Evolutionary conservation across 805 yeast species (phyloP).

Genomic region (Sugiyamaella qingdaonensis): DNA sequence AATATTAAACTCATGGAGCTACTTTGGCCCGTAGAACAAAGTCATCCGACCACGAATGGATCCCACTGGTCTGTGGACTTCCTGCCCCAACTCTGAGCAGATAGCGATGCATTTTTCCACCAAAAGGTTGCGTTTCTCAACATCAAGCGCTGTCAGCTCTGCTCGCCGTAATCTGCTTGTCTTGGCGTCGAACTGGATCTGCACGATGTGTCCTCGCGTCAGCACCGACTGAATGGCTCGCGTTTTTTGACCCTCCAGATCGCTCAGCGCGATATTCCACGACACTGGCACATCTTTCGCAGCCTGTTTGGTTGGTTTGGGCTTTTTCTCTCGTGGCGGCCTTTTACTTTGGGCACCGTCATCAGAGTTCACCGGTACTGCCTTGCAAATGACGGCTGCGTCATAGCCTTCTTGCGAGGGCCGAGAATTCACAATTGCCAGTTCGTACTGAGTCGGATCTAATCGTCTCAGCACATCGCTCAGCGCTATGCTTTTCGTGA

Average conservation of each 20-base stretch:
- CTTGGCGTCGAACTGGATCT: slow-evolving; percentile 24
- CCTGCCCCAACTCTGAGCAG: slow-evolving; percentile 24
- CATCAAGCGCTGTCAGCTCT: slow-evolving; percentile 23
- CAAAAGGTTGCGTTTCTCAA: slow-evolving; percentile 28
- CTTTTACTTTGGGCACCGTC: neutral
- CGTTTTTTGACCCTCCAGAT: slow-evolving; percentile 30
- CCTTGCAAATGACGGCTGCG: slow-evolving; percentile 25
- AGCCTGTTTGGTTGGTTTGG: slow-evolving; percentile 12
- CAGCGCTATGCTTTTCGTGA: slow-evolving; percentile 14
- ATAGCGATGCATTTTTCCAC: slow-evolving; percentile 22
- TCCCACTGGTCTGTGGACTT: slow-evolving; percentile 25
- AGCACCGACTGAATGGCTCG: slow-evolving; percentile 31
- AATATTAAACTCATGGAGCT: neutral
- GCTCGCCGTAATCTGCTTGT: slow-evolving; percentile 5
- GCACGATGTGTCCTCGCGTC: slow-evolving; percentile 27
- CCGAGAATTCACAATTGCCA: slow-evolving; percentile 21
- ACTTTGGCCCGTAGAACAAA: slow-evolving; percentile 15
- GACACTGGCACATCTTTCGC: slow-evolving; percentile 26
- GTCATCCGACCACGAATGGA: slow-evolving; percentile 20
- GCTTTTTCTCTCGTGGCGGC: slow-evolving; percentile 3
- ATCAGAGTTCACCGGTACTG: slow-evolving; percentile 12
- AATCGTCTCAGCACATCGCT: slow-evolving; percentile 11
- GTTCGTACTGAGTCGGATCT: slow-evolving; percentile 9
- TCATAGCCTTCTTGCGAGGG: slow-evolving; percentile 13
- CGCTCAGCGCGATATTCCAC: slow-evolving; percentile 32